Base-by-base conservation (phyloP, 768 basidiomycete species). In the Lepiota subincarnata region DNA sequence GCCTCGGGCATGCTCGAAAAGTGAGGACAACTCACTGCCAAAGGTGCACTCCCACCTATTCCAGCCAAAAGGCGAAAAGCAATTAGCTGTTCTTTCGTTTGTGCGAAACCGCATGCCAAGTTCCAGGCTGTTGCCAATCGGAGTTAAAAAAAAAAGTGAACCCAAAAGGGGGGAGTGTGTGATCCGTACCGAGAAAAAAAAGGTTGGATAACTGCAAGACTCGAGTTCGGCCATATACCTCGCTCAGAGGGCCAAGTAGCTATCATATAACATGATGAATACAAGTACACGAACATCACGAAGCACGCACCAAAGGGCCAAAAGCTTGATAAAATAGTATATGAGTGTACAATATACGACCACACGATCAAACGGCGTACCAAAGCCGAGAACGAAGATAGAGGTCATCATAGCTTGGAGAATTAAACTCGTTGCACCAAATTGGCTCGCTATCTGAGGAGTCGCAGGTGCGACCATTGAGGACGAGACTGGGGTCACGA, bases 391-490 rank as follows among this genome's bases (percentile, higher is more conserved):
- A 22, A 76, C 62, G 42, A 75, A 77, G 0, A 77, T 77, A 0
- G 84, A 86, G 0, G 79, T 81, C 22, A 76, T 78, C 68, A 91
- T 76, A 1, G 79, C 80, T 16, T 80, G 67, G 3, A 81, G 49
- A 0, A 71, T 76, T 1, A 59, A 55, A 60, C 63, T 81, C 7
- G 75, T 81, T 22, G 89, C 75, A 1, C 78, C 73, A 56, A 90
- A 83, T 16, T 80, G 65, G 2, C 63, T 53, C 12, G 73, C 82
- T 0, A 91, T 59, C 48, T 81, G 74, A 3, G 58, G 55, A 0
- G 74, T 69, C 0, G 87, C 87, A 0, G 87, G 87, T 0, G 89
- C 83, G 1, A 89, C 70, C 82, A 88, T 88, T 3, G 86, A 80
- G 3, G 89, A 91, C 0, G 87, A 82, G 0, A 89, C 72, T 0